Conservation (phyloP, 371 early-diverging fungal genomes). For the Apophysomyces ossiformis region DNA sequence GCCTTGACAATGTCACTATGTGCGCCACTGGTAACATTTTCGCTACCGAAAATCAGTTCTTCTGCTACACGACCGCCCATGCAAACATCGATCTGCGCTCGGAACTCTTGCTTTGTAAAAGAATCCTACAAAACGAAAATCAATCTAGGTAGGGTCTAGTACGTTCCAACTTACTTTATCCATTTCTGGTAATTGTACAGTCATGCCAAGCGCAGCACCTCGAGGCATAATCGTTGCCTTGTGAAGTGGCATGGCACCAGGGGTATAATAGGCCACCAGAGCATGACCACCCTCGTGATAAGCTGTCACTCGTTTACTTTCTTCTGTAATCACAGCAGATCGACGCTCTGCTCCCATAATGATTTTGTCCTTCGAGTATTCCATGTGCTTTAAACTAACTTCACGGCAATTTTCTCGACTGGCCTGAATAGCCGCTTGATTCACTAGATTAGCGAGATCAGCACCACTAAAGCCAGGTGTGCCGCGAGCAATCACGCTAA, state of each 20-base stretch:
- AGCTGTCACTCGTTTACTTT: slow-evolving; percentile 84
- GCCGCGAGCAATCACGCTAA: slow-evolving; percentile 83
- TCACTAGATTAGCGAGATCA: slow-evolving; percentile 94
- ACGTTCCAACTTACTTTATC: slow-evolving; percentile 60
- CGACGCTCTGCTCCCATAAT: slow-evolving; percentile 94
- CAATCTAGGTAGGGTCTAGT: neutral
- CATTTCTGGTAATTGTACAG: slow-evolving; percentile 90
- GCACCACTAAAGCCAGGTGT: slow-evolving; percentile 97
- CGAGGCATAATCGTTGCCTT: slow-evolving; percentile 97
- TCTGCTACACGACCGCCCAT: slow-evolving; percentile 97
- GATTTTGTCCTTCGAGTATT: slow-evolving; percentile 95
- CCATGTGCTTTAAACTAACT: slow-evolving; percentile 80
- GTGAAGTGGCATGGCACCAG: slow-evolving; percentile 90
- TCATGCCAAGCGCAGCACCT: slow-evolving; percentile 86
- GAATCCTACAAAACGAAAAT: slow-evolving; percentile 44
- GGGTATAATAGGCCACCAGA: slow-evolving; percentile 88
- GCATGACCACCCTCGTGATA: slow-evolving; percentile 98
- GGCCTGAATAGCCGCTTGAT: slow-evolving; percentile 93
- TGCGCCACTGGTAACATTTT: slow-evolving; percentile 92
- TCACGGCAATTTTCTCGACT: slow-evolving; percentile 67
- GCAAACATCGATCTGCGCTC: slow-evolving; percentile 89
- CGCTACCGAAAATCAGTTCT: slow-evolving; percentile 87
- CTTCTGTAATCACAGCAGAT: slow-evolving; percentile 85
- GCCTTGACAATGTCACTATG: slow-evolving; percentile 88
- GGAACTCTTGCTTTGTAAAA: slow-evolving; percentile 76